A percentile compares a stretch with the other conserved stretches of the same genome.
Conservation (phyloP, 2,329 filamentous ascomycete genomes). For the Fusarium concolor region DNA sequence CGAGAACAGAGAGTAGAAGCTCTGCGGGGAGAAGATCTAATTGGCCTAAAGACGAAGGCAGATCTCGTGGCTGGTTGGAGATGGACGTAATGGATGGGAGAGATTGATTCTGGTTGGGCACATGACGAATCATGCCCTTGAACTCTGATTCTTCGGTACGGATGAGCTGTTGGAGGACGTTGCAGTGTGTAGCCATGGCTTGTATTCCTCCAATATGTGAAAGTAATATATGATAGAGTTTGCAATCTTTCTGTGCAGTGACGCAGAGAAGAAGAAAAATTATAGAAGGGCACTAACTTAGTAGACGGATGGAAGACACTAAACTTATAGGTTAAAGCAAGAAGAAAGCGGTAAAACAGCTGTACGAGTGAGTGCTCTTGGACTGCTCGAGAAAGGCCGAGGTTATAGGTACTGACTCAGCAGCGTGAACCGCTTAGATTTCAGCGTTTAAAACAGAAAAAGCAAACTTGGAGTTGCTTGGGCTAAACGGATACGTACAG, state of each 20-base stretch:
- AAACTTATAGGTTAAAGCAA: slow-evolving; percentile 29
- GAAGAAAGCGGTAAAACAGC: slow-evolving; percentile 32
- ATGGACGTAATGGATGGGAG: slow-evolving; percentile 20
- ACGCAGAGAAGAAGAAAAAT: slow-evolving; percentile 14
- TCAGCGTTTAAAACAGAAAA: slow-evolving; percentile 25
- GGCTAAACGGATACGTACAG: slow-evolving; percentile 4
- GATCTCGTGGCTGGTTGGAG: slow-evolving; percentile 13
- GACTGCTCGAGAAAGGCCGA: slow-evolving; percentile 29
- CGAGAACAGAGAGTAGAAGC: slow-evolving; percentile 41
- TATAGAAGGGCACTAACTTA: slow-evolving; percentile 15
- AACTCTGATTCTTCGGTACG: slow-evolving; percentile 35
- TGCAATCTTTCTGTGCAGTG: slow-evolving; percentile 3
- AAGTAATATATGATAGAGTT: neutral
- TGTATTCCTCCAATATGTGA: slow-evolving; percentile 1
- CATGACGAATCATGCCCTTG: slow-evolving; percentile 34
- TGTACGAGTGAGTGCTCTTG: slow-evolving; percentile 17
- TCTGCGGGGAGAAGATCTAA: slow-evolving; percentile 46
- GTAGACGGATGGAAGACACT: slow-evolving; percentile 24
- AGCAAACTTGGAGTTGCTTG: slow-evolving; percentile 22
- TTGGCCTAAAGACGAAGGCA: slow-evolving; percentile 41
- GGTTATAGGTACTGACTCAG: slow-evolving; percentile 38
- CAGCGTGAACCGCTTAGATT: slow-evolving; percentile 32
- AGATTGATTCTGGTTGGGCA: slow-evolving; percentile 16
- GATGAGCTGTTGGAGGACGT: slow-evolving; percentile 25
- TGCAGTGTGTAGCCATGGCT: slow-evolving; percentile 17